phyloP scores from a whole-genome alignment of 805 yeast species.

The Myxozyma sirexii region DNA sequence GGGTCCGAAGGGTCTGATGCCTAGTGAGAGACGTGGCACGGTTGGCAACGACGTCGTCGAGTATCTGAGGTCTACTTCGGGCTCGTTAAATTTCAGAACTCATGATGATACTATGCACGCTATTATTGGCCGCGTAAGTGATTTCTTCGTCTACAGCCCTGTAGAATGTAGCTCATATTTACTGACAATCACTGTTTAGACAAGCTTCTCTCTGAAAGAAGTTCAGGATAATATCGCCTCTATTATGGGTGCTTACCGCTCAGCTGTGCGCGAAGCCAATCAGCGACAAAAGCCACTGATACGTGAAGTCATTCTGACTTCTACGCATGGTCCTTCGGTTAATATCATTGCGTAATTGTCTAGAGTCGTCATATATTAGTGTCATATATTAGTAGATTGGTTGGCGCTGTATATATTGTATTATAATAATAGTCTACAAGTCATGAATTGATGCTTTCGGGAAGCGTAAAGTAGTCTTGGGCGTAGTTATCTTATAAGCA shows the following conservation, averaged over 20 bases:
- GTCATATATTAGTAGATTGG: background rate
- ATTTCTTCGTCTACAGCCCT: background rate
- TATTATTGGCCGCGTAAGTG: conserved; percentile 23
- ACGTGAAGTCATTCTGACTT: conserved; percentile 21
- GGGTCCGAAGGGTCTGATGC: conserved; percentile 91
- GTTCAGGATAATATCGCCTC: conserved; percentile 17
- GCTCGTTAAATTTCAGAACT: conserved; percentile 17
- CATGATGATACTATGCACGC: background rate
- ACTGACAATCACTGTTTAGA: background rate
- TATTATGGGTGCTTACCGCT: conserved; percentile 26
- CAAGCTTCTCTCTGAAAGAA: conserved; percentile 14
- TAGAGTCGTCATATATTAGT: too few species aligned
- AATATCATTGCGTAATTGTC: conserved; percentile 19
- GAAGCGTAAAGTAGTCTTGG: too few species aligned
- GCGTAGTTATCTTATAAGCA: too few species aligned
- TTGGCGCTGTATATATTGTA: background rate
- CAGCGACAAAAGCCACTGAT: conserved; percentile 20
- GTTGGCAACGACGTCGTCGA: conserved; percentile 45
- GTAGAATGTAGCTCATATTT: background rate
- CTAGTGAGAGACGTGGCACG: conserved; percentile 82
- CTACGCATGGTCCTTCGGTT: conserved; percentile 29
- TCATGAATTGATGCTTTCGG: too few species aligned
- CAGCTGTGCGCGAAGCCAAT: conserved; percentile 1
- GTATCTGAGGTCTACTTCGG: conserved; percentile 3
- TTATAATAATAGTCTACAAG: background rate